Conservation (phyloP, 176 grass and related monocot species). For the Aegilops sharonensis region DNA sequence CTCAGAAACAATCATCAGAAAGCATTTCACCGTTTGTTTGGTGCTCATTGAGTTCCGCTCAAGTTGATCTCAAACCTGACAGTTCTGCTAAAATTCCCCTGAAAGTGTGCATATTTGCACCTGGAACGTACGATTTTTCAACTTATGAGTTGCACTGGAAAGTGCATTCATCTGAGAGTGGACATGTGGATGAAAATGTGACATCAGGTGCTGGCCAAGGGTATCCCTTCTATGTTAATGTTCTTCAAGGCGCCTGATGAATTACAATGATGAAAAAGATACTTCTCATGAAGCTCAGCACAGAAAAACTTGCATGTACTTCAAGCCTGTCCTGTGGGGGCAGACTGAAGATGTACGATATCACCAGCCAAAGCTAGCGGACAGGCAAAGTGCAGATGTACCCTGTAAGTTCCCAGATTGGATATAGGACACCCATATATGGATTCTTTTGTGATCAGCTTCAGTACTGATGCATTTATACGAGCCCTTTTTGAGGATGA, state of each 20-base stretch:
- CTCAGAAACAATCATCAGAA: conserved; percentile 47
- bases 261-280: not conserved
- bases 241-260: conserved; percentile 45
- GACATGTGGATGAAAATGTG: conserved; percentile 31
- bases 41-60: conserved; percentile 70
- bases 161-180: conserved; percentile 27
- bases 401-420: conserved; percentile 5
- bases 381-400: not conserved
- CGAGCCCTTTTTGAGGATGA: conserved; percentile 3
- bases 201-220: conserved; percentile 45
- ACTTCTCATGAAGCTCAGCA: conserved; percentile 2
- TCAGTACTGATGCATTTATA: not conserved
- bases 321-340: not conserved
- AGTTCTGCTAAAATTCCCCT: conserved; percentile 62
- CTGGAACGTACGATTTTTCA: conserved; percentile 87
- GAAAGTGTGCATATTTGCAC: conserved; percentile 75
- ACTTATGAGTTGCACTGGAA: conserved; percentile 93
- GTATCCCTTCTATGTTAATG: conserved; percentile 83
- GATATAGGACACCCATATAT: conserved; percentile 25
- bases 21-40: conserved; percentile 75
- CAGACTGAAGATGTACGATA: not conserved
- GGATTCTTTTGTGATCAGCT: not conserved
- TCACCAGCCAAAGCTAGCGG: not conserved
- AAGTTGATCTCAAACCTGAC: conserved; percentile 60
- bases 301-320: not conserved